phyloP scores from a whole-genome alignment of 1,284 basidiomycete genomes.

The Tilletia caries region DNA sequence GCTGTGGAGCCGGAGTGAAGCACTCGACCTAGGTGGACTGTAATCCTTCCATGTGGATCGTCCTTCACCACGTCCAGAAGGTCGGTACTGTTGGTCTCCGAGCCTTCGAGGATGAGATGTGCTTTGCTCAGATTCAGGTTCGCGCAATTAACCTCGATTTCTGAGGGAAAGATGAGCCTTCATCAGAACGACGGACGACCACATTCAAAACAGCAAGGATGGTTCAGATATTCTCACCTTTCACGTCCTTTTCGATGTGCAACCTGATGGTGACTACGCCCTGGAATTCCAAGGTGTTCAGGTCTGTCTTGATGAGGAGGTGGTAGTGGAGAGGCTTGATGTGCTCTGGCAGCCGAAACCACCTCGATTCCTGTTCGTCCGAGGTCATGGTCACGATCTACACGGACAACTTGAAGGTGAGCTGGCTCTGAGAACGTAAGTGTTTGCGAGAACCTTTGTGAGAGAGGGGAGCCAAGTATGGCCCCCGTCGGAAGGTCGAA shows the following conservation, averaged over 20 bases:
- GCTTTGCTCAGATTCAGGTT: slow-evolving; percentile 67
- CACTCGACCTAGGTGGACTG: neutral
- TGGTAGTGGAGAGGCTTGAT: slow-evolving; percentile 74
- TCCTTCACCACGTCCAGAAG: slow-evolving; percentile 56
- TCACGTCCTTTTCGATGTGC: slow-evolving; percentile 65
- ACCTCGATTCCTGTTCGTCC: slow-evolving; percentile 11
- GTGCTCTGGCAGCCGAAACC: slow-evolving; percentile 69
- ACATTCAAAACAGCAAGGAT: no score
- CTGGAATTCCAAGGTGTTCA: slow-evolving; percentile 67
- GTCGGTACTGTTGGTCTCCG: slow-evolving; percentile 60
- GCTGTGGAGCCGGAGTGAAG: slow-evolving; percentile 3
- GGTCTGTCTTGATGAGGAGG: slow-evolving; percentile 70
- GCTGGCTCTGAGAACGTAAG: no score
- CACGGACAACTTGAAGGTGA: no score
- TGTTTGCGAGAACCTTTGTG: no score
- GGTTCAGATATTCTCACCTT: slow-evolving; percentile 51
- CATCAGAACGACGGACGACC: no score
- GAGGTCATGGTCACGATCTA: no score
- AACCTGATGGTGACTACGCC: slow-evolving; percentile 76
- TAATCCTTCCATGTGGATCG: neutral
- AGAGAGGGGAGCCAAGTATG: no score
- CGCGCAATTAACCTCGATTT: slow-evolving; percentile 54
- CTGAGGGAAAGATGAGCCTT: neutral
- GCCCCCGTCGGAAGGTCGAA: no score
- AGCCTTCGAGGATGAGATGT: slow-evolving; percentile 62